Conservation (phyloP, 345 rosid genomes). For the Brassica nigra region DNA sequence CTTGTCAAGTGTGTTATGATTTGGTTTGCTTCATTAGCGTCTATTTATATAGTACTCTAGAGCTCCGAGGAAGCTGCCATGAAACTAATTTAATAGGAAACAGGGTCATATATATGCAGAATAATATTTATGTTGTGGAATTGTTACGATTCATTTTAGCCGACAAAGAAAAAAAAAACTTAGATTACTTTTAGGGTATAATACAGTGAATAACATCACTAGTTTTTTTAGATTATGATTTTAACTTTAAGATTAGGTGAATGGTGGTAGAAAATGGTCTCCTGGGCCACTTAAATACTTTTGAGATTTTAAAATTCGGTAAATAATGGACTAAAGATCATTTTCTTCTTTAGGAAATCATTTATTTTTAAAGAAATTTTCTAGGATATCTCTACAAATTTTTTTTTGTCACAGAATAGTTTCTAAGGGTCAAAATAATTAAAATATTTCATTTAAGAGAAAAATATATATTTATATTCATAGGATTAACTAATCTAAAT, state of each 20-base stretch:
- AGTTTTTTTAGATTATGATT: neutral
- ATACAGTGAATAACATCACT: neutral
- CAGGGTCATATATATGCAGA: neutral
- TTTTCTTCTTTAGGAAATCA: neutral
- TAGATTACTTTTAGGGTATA: neutral
- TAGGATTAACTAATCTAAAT: no score
- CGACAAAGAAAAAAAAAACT: no score
- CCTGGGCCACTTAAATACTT: conserved; percentile 8
- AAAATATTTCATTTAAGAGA: no score
- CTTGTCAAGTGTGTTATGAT: neutral
- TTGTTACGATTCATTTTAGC: neutral
- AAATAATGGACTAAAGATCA: neutral
- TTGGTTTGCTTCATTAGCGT: neutral
- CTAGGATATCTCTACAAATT: no score
- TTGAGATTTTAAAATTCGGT: neutral
- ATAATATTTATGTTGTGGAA: conserved; percentile 13
- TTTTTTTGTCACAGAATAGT: no score
- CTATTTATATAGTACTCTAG: conserved; percentile 11
- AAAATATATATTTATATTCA: no score
- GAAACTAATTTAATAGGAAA: conserved; percentile 5
- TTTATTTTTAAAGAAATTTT: no score
- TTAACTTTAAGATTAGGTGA: conserved; percentile 13
- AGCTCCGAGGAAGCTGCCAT: neutral
- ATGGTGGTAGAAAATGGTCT: neutral
- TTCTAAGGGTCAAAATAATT: no score